These are phyloP conservation scores for Rosellinia necatrix DNA, from an alignment of 2,329 filamentous ascomycete genomes.

Conservation along the genomic window DNA sequence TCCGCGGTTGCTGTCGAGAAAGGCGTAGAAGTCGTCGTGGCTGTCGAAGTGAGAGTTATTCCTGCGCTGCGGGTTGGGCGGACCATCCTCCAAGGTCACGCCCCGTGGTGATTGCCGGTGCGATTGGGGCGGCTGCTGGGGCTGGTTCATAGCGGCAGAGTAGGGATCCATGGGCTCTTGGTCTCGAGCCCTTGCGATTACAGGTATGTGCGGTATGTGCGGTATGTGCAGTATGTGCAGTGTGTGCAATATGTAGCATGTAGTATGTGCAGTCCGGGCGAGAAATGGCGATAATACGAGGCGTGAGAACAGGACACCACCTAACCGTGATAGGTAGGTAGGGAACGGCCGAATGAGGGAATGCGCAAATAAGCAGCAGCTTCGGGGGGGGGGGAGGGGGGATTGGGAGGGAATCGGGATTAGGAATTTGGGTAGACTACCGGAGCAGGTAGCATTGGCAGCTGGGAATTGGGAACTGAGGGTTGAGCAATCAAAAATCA, in stretches of 20 bases:
- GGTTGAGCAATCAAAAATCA: not conserved
- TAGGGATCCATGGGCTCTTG: conserved; percentile 25
- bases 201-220: not conserved
- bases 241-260: too few relatives aligned
- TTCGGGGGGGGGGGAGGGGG: not conserved
- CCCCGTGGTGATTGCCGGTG: conserved; percentile 25
- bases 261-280: too few relatives aligned
- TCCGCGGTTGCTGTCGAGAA: conserved; percentile 39
- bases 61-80: conserved; percentile 21
- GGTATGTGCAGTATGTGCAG: too few relatives aligned
- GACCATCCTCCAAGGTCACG: conserved; percentile 23
- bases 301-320: too few relatives aligned
- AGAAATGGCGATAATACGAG: too few relatives aligned
- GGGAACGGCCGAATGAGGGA: too few relatives aligned
- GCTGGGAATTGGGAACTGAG: not conserved
- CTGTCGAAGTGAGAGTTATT: conserved; percentile 36
- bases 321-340: too few relatives aligned
- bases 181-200: not conserved
- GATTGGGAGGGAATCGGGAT: not conserved
- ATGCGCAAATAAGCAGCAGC: too few relatives aligned
- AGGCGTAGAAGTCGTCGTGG: conserved; percentile 42
- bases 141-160: conserved; percentile 25
- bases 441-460: too few relatives aligned
- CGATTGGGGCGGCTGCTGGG: conserved; percentile 22
- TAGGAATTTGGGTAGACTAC: too few relatives aligned